Conservation (phyloP, 306 rosid species). For the Cucumis hystrix region DNA sequence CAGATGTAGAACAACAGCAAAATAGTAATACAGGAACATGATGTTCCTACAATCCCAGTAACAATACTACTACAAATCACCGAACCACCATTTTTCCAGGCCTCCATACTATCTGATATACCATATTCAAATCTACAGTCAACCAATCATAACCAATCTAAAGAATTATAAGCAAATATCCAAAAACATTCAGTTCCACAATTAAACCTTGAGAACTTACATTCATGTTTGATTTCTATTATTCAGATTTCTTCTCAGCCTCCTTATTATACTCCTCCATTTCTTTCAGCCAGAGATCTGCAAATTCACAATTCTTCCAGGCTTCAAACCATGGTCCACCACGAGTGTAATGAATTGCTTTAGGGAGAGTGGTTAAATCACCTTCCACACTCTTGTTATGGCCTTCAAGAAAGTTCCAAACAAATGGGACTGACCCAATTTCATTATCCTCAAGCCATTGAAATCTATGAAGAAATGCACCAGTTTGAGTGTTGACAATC, state of each 20-base stretch:
- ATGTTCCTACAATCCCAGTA: not conserved
- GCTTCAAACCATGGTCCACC: conserved; percentile 78
- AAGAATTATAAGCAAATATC: conserved; percentile 1
- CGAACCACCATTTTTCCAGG: not conserved
- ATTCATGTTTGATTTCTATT: conserved; percentile 8
- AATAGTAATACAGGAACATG: not conserved
- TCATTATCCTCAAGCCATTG: conserved; percentile 65
- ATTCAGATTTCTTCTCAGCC: conserved; percentile 17
- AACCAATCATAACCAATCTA: not conserved
- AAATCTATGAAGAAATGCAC: conserved; percentile 63
- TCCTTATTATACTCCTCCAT: conserved; percentile 30
- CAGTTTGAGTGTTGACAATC: conserved; percentile 44
- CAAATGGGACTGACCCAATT: conserved; percentile 55
- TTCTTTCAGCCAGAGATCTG: conserved; percentile 53
- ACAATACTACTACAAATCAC: not conserved
- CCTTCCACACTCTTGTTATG: conserved; percentile 41
- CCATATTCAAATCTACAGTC: not conserved
- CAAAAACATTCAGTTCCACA: not conserved
- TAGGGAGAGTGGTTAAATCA: conserved; percentile 36
- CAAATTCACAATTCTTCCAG: conserved; percentile 67
- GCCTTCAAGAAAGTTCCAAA: conserved; percentile 68
- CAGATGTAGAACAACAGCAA: not conserved
- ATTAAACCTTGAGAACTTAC: not conserved
- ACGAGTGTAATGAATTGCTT: conserved; percentile 57
- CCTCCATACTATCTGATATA: not conserved